These are phyloP conservation scores for Medicago arabica DNA, from an alignment of 306 rosid genomes.

Conservation along the genomic window DNA sequence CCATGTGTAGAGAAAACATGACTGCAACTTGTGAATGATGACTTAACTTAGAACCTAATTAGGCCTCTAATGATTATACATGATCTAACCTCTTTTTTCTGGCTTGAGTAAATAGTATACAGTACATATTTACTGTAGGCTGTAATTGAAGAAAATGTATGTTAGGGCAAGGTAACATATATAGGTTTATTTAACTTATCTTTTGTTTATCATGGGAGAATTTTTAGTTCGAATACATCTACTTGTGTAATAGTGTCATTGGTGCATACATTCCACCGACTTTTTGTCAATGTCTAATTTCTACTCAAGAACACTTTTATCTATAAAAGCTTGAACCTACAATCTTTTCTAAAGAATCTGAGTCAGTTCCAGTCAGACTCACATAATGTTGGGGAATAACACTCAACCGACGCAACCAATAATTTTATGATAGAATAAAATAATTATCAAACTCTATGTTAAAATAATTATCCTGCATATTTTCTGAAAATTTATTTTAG, in stretches of 20 bases:
- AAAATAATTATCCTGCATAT: neutral
- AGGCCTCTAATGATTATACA: conserved; percentile 29
- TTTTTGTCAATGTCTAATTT: neutral
- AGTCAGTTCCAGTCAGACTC: neutral
- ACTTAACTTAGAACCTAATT: neutral
- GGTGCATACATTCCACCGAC: neutral
- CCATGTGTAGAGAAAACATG: neutral
- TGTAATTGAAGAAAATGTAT: conserved; percentile 15
- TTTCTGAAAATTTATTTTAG: neutral
- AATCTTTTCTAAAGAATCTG: too few relatives aligned
- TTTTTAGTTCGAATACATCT: neutral
- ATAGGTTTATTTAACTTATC: neutral
- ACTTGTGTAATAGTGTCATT: neutral
- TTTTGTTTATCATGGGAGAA: neutral
- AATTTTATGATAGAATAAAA: neutral
- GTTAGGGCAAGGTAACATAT: conserved; percentile 26
- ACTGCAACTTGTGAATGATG: conserved; percentile 29
- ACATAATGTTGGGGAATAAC: neutral
- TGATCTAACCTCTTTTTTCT: neutral
- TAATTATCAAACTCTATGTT: neutral
- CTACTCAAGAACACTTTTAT: too few relatives aligned
- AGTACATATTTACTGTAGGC: conserved; percentile 20
- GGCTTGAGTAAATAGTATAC: neutral
- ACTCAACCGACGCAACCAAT: neutral
- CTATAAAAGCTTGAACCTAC: too few relatives aligned